Base-by-base conservation (phyloP, 1,139 yeast genomes). In the Debaryomycetaceae sp. region DNA sequence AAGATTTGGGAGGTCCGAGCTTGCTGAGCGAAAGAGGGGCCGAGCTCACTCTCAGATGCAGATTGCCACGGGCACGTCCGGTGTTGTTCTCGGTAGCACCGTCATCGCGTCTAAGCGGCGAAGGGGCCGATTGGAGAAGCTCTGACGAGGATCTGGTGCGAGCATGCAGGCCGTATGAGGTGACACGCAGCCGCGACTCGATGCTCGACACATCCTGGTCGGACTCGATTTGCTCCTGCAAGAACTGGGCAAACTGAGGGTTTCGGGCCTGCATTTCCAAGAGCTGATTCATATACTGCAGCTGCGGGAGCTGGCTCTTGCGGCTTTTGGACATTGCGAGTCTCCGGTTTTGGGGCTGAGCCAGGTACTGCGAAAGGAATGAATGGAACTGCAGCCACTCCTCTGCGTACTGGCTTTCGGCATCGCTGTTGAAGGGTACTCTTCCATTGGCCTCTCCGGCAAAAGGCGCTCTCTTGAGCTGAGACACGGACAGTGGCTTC, bases 381-480 rank as follows among this genome's bases (percentile, higher is more conserved):
- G 15, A 25, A 13, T 5, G 19, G 23, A 13, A 22, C 27, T 5
- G 31, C 31, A 14, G 25, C 25, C 33, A 31, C 31, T 8, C 31
- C 26, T 7, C 33, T 18, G 20, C 33, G 27, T 14, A 23, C 25
- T 15, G 23, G 26, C 8, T 22, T 6, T 6, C 6, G 10, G 20
- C 20, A 10, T 18, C 20, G 10, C 10, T 18, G 6, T 6, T 18
- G 20, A 10, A 7, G 10, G 6, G 8, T 7, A 18, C 10, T 6
- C 20, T 18, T 18, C 20, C 20, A 10, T 18, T 18, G 20, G 10
- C 20, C 6, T 10, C 20, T 7, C 8, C 20, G 8, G 20, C 20
- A 10, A 18, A 18, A 7, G 20, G 20, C 20, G 20, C 20, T 6
- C 20, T 6, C 10, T 18, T 6, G 20, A 6, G 8, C 6, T 7